A percentile compares a stretch with the other conserved stretches of the same genome.
phyloP scores from a whole-genome alignment of 2,329 filamentous ascomycete genomes.

The Thielaviopsis ethacetica region DNA sequence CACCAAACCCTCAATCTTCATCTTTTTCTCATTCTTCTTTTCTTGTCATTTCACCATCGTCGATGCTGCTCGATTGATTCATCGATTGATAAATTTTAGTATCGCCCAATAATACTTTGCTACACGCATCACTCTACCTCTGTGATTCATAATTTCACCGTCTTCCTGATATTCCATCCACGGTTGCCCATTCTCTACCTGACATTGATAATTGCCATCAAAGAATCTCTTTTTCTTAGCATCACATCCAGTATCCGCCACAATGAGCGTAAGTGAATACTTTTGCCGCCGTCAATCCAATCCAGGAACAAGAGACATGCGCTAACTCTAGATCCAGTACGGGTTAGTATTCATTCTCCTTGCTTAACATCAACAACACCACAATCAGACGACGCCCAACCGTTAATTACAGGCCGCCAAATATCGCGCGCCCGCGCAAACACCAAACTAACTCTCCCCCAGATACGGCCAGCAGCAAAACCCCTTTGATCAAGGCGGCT shows the following conservation, averaged over 20 bases:
- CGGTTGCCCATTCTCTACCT: background rate
- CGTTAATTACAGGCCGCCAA: background rate
- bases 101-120: too few relatives aligned
- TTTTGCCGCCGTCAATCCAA: too few relatives aligned
- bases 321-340: constrained; percentile 25
- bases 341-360: constrained; percentile 27
- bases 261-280: constrained; percentile 5
- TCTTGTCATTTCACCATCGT: too few relatives aligned
- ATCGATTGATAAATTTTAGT: too few relatives aligned
- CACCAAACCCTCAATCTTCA: background rate
- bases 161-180: background rate
- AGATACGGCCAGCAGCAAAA: constrained; percentile 39
- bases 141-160: background rate
- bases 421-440: background rate
- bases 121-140: too few relatives aligned
- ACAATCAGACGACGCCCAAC: background rate
- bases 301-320: too few relatives aligned
- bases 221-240: too few relatives aligned
- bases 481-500: constrained; percentile 41
- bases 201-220: too few relatives aligned
- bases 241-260: background rate
- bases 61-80: too few relatives aligned
- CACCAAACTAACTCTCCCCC: constrained; percentile 5
- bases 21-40: background rate
- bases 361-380: background rate